Conservation (phyloP, 208 protist genomes). For the Acanthamoeba divionensis region DNA sequence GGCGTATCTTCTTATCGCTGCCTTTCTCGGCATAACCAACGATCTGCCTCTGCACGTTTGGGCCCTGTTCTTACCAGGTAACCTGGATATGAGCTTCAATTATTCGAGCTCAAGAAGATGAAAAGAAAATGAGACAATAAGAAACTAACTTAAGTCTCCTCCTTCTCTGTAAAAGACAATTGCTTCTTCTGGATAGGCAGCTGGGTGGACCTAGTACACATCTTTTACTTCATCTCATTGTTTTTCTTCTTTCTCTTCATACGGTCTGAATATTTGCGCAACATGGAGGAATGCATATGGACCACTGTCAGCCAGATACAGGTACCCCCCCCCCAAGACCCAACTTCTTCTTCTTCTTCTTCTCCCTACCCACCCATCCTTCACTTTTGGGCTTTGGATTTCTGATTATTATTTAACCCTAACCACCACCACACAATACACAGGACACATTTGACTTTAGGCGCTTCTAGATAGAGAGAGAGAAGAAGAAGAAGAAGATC, state of each 20-base stretch:
- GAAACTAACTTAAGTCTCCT: too few species aligned
- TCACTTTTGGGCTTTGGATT: background rate
- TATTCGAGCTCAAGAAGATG: too few species aligned
- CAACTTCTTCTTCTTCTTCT: background rate
- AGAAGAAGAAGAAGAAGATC: background rate
- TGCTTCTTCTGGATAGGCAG: constrained; percentile 61
- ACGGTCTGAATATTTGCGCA: constrained; percentile 67
- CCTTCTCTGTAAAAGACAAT: constrained; percentile 30
- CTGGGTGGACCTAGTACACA: constrained; percentile 65
- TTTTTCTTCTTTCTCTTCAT: constrained; percentile 73
- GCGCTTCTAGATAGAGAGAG: background rate
- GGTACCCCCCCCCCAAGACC: background rate
- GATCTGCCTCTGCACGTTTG: constrained; percentile 66
- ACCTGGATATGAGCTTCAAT: background rate
- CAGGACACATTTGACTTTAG: constrained; percentile 49
- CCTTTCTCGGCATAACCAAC: constrained; percentile 58
- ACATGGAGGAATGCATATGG: constrained; percentile 74
- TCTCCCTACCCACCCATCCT: background rate
- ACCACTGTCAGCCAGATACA: constrained; percentile 69
- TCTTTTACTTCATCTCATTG: constrained; percentile 62
- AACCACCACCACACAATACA: background rate
- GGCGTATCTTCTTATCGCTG: constrained; percentile 53
- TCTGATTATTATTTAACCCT: background rate
- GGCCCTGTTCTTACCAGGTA: constrained; percentile 58
- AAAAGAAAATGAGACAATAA: too few species aligned